Base-by-base conservation (phyloP, 2,329 filamentous ascomycete genomes). In the Sarocladium oryzae region DNA sequence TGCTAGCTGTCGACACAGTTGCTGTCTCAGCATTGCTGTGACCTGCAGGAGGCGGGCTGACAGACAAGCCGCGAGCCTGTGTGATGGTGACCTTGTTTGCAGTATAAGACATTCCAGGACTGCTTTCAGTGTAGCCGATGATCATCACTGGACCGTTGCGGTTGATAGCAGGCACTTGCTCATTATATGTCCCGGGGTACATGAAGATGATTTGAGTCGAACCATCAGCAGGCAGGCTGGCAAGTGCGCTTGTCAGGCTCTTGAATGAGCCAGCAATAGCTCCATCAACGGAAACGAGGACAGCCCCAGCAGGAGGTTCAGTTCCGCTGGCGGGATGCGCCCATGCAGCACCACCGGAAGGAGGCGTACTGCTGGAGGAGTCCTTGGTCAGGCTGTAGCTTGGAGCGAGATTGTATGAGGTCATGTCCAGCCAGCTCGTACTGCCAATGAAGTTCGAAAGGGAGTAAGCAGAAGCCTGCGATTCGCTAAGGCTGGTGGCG, bases 191-290 rank as follows among this genome's bases (percentile, higher is more conserved):
- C 2, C 81, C 43, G 66, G 85, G 84, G 32, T 77, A 81, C 63
- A 86, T 78, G 68, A 85, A 86, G 66, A 86, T 82, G 60, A 75
- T 79, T 53, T 82, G 78, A 1, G 69, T 69, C 1, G 65, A 56
- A 1, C 74, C 5, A 16, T 43, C 40, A 18, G 40, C 24, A 15
- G 40, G 40, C 6, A 64, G 52, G 38, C 61, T 61, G 15, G 57
- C 56, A 30, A 67, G 56, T 1, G 63, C 65, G 11, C 52, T 56
- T 1, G 63, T 66, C 23, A 67, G 52, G 38, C 53, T 66, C 13
- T 45, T 58, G 56, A 58, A 66, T 0, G 64, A 62, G 9, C 55
- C 62, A 2, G 55, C 48, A 23, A 56, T 53, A 50, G 54, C 50
- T 28, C 59, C 64, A 13, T 56, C 54, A 10, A 62, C 54, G 1